These are phyloP conservation scores for Cryptococcus sp. DNA, from an alignment of 1,284 basidiomycete genomes.

Conservation along the genomic window DNA sequence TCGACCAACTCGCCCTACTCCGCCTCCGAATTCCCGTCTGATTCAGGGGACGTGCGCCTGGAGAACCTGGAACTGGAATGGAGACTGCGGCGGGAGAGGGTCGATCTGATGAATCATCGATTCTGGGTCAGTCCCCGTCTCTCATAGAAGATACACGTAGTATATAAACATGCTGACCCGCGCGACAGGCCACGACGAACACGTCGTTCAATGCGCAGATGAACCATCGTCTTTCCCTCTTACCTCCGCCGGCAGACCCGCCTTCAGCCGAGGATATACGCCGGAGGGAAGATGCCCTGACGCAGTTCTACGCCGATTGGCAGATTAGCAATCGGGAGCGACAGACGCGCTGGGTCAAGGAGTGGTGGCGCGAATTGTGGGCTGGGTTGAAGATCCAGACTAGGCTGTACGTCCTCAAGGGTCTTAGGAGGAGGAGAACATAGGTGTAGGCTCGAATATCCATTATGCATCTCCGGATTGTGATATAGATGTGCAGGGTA, in stretches of 20 bases:
- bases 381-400: slow-evolving; percentile 42
- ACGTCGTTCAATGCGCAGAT: slow-evolving; percentile 41
- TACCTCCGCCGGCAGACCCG: slow-evolving; percentile 37
- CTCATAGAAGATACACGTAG: too few relatives aligned
- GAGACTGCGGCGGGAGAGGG: slow-evolving; percentile 42
- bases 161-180: neutral
- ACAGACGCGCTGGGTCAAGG: slow-evolving; percentile 42
- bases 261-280: slow-evolving; percentile 37
- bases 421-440: slow-evolving; percentile 19
- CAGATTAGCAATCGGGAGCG: slow-evolving; percentile 39
- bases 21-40: slow-evolving; percentile 40
- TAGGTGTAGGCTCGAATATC: neutral
- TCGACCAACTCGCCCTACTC: slow-evolving; percentile 45
- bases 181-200: slow-evolving; percentile 39
- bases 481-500: neutral
- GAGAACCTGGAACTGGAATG: slow-evolving; percentile 45
- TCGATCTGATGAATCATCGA: slow-evolving; percentile 49
- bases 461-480: neutral
- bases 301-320: slow-evolving; percentile 51
- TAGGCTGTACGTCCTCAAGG: slow-evolving; percentile 30
- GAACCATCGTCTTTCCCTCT: slow-evolving; percentile 33
- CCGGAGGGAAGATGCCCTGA: slow-evolving; percentile 38
- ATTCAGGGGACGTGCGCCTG: slow-evolving; percentile 16
- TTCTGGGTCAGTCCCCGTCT: slow-evolving; percentile 44
- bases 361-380: slow-evolving; percentile 52